A percentile compares a stretch with the other conserved stretches of the same genome.
Conservation (phyloP, 352 stramenopile genomes). For the Plasmopara muralis region DNA sequence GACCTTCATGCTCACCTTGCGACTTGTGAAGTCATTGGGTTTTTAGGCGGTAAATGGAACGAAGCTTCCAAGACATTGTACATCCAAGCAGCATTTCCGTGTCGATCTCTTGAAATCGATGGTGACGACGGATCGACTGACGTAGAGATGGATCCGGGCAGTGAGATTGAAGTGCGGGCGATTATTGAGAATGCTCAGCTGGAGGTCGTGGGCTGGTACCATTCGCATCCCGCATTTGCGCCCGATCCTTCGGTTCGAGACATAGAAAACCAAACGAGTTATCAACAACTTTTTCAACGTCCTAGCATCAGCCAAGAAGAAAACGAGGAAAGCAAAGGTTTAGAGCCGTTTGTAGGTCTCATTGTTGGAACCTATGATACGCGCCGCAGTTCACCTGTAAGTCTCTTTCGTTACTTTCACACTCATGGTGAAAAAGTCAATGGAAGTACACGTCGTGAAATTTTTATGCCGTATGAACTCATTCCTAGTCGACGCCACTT, state of each 20-base stretch:
- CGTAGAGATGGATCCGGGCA: slow-evolving; percentile 93
- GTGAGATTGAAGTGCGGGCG: slow-evolving; percentile 86
- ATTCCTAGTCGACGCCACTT: slow-evolving; percentile 48
- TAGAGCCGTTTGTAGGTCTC: slow-evolving; percentile 90
- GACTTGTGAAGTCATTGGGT: slow-evolving; percentile 92
- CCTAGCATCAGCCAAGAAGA: slow-evolving; percentile 12
- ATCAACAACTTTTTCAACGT: slow-evolving; percentile 88
- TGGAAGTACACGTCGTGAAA: slow-evolving; percentile 35
- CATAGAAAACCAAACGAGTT: slow-evolving; percentile 92
- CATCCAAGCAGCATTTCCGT: slow-evolving; percentile 92
- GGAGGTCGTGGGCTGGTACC: slow-evolving; percentile 93
- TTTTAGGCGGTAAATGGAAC: slow-evolving; percentile 89
- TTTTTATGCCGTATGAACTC: slow-evolving; percentile 69
- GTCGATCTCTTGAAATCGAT: slow-evolving; percentile 81
- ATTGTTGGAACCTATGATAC: slow-evolving; percentile 93
- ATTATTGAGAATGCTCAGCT: slow-evolving; percentile 86
- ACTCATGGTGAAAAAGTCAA: slow-evolving; percentile 65
- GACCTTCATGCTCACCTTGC: slow-evolving; percentile 91
- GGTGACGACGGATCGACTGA: slow-evolving; percentile 89
- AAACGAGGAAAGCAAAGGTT: slow-evolving; percentile 18
- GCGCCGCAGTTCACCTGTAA: slow-evolving; percentile 57
- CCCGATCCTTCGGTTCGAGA: slow-evolving; percentile 90
- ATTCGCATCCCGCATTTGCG: slow-evolving; percentile 91
- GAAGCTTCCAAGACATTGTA: slow-evolving; percentile 74
- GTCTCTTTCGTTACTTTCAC: slow-evolving; percentile 84